Conservation (phyloP, 192 early-diverging fungal species). For the Gryganskiella cystojenkinii region DNA sequence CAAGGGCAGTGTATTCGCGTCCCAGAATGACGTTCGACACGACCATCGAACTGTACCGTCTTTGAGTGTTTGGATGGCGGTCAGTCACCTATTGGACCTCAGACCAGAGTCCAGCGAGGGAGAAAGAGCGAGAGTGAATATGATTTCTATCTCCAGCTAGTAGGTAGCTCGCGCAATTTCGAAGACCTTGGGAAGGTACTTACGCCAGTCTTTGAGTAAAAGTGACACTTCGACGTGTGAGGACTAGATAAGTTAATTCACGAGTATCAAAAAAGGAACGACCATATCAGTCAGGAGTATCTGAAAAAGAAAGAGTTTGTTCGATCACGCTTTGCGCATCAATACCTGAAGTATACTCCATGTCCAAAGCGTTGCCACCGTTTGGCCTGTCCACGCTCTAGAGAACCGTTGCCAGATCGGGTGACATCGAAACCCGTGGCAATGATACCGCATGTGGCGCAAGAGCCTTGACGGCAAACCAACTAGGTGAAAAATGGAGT, state of each 20-base stretch:
- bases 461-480: neutral
- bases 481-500: neutral
- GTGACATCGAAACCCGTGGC: neutral
- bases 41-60: neutral
- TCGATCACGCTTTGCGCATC: neutral
- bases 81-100: neutral
- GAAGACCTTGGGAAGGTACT: no score
- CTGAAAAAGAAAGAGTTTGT: neutral
- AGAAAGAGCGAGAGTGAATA: no score
- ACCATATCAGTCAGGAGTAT: no score
- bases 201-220: neutral
- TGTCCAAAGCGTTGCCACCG: conserved; percentile 1
- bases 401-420: neutral
- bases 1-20: neutral
- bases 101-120: neutral
- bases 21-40: neutral
- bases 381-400: neutral
- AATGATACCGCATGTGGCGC: conserved; percentile 3
- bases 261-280: no score
- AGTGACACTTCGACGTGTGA: conserved; percentile 5
- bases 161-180: no score
- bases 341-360: conserved; percentile 2
- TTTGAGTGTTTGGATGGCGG: neutral
- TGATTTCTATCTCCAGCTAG: no score
- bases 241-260: neutral